Evolutionary conservation across 2,329 filamentous ascomycete species (phyloP), one percentile per base, ranked within the genome.

Genomic region (Penicillium expansum): DNA sequence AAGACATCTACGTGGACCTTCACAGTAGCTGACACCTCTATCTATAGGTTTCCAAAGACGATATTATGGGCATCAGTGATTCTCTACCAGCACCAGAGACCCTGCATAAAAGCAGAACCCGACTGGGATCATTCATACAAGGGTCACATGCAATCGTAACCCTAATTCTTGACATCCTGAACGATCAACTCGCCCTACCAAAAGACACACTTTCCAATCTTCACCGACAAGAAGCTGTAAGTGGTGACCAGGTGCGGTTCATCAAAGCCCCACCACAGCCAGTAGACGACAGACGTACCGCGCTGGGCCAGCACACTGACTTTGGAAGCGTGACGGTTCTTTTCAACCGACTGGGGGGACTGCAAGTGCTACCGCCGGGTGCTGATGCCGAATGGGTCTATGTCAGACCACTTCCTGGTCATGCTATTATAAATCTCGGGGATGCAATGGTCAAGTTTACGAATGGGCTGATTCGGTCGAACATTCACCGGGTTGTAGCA

Each of bases 241-340:
- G 77, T 22, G 81, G 81, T 24, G 79, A 83, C 64, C 80, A 82
- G 60, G 76, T 84, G n/a, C 79, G 82, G 35, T 80, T 84, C 65
- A 74, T 82, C 30, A 77, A 76, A 62, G 76, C 78, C 1, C 79
- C 80, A 7, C 78, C 80, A 2, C 79, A 82, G 60, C 74, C 76
- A 3, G 55, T 62, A 4, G 70, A 76, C 33, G 75, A 79, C 62
- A 68, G 71, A 24, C 71, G 70, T 38, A 76, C 77, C 3, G 76
- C 78, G 2, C 63, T 82, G 22, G 79, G 79, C 22, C 80, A 80
- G 55, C 83, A 85, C 64, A 84, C 82, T 2, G 83, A 85, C 61
- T 84, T 84, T 60, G 82, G 82, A 44, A 79, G 74, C 50, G 73
- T 85, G 6, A 85, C 83, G 0, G 69, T 85, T 5, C 74, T 85